Percentiles rank a stretch among this genome's conserved stretches.
These are phyloP conservation scores for Rosa hybrid DNA, from an alignment of 331 rosid genomes.

Conservation along the genomic window DNA sequence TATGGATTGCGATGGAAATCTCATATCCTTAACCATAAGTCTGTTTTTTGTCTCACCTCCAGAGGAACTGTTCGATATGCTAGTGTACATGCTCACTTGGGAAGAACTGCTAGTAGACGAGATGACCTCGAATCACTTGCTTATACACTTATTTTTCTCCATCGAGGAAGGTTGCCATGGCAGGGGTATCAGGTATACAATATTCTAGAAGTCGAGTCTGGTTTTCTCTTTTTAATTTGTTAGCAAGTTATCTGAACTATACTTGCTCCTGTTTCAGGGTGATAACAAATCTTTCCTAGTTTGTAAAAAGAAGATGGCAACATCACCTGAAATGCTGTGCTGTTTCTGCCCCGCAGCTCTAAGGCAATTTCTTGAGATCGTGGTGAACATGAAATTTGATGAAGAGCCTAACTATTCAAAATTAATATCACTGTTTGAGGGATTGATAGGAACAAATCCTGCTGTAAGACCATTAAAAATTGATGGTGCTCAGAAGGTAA, in stretches of 20 bases:
- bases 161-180: slow-evolving; percentile 89
- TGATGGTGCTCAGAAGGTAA: slow-evolving; percentile 92
- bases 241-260: neutral
- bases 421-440: slow-evolving; percentile 72
- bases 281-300: slow-evolving; percentile 87
- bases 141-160: slow-evolving; percentile 82
- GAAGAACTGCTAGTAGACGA: slow-evolving; percentile 90
- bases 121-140: slow-evolving; percentile 91
- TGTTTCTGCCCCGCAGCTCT: slow-evolving; percentile 67
- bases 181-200: slow-evolving; percentile 73
- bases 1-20: neutral
- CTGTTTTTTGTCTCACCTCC: slow-evolving; percentile 13
- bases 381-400: slow-evolving; percentile 88
- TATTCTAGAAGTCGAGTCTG: neutral
- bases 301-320: slow-evolving; percentile 90
- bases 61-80: slow-evolving; percentile 98
- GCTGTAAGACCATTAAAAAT: slow-evolving; percentile 80
- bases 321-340: slow-evolving; percentile 84
- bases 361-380: slow-evolving; percentile 75
- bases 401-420: slow-evolving; percentile 86
- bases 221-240: neutral
- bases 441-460: slow-evolving; percentile 78
- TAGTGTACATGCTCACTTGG: slow-evolving; percentile 87
- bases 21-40: slow-evolving; percentile 7
- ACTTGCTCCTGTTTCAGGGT: slow-evolving; percentile 43